Percentiles rank a stretch among this genome's conserved stretches.
Conservation (phyloP, 345 rosid genomes). For the Eucalyptus cloeziana region DNA sequence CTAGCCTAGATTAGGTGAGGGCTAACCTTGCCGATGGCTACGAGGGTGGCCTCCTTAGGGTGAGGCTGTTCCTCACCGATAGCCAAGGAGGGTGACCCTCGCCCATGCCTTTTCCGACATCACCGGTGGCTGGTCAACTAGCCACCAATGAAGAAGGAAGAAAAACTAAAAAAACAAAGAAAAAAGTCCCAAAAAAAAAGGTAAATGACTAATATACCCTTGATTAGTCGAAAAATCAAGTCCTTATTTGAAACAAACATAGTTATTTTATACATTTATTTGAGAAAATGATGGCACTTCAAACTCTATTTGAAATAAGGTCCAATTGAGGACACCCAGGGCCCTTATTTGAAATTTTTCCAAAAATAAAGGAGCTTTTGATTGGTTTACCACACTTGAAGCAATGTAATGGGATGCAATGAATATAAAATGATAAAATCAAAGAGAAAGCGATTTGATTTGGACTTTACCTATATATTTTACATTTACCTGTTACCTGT, state of each 20-base stretch:
- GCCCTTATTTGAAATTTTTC: no score
- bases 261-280: accelerated
- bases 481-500: not conserved
- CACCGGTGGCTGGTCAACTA: accelerated
- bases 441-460: not conserved
- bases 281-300: accelerated
- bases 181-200: accelerated
- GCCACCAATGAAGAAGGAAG: no score
- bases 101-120: no score
- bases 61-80: accelerated
- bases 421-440: not conserved
- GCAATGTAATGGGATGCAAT: not conserved
- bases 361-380: not conserved
- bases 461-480: not conserved
- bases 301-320: accelerated
- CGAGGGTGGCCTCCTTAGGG: no score
- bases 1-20: accelerated
- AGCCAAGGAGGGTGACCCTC: no score
- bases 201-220: accelerated
- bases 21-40: accelerated
- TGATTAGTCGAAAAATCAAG: accelerated
- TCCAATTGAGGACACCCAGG: accelerated
- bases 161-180: no score
- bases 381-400: not conserved
- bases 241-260: accelerated